Base-by-base conservation (phyloP, 2,329 filamentous ascomycete genomes). In the Claviceps quebecensis region DNA sequence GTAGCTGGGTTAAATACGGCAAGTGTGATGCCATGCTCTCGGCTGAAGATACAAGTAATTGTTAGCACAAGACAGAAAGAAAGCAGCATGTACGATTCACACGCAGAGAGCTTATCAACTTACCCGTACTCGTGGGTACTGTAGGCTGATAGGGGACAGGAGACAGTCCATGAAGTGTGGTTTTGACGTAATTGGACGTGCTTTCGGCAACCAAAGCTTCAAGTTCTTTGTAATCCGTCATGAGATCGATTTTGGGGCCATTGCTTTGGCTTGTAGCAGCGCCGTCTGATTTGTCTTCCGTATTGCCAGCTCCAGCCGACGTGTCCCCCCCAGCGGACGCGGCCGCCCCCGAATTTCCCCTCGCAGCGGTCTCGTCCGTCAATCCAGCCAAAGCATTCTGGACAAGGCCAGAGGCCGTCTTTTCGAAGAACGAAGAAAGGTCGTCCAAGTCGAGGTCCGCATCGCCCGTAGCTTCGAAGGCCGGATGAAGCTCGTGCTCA, bases 151-250 rank as follows among this genome's bases (percentile, higher is more conserved):
- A 72, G 0, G 69, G 67, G 36, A 68, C 63, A 19, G 69, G 69
- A 2, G 70, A 72, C 13, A 72, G 55, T 23, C 67, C 69, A 54
- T 70, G 65, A 7, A 72, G 58, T 3, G 70, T 72, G 4, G 66
- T 72, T 52, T 67, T 67, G 41, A 72, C 70, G 49, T 72, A 72
- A 52, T 72, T 68, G 9, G 67, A 68, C 0, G 69, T 72, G 55
- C 69, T 72, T 55, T 71, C 68, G 0, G 68, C 69, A 11, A 72
- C 69, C 22, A 72, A 58, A 7, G 69, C 69, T 53, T 70, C 66
- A 5, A 72, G 60, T 43, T 71, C 69, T 54, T 71, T 68, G 48
- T 69, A 69, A 52, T 72, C 68, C 7, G 63, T 68, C 53, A 61
- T 62, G 41, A 63, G 50, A 41, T 67, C 63, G 39, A 63, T 55